Percentiles rank a stretch among this genome's conserved stretches.
Conservation (phyloP, 2,329 filamentous ascomycete genomes). For the Drechmeria coniospora region DNA sequence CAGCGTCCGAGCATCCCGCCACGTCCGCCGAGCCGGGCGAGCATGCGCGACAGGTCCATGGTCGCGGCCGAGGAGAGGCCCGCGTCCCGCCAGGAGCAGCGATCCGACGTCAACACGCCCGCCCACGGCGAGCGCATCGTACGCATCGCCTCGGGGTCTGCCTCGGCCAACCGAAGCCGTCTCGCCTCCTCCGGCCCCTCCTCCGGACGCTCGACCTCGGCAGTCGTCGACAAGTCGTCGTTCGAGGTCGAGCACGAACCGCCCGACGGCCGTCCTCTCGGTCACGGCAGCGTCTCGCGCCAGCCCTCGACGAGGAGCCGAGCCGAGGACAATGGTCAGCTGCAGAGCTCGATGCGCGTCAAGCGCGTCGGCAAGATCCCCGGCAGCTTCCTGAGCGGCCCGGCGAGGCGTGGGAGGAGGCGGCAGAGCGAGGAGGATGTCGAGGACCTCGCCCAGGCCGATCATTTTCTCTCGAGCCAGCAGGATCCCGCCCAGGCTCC, state of each 20-base stretch:
- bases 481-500: slow-evolving; percentile 20
- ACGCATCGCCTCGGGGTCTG: slow-evolving; percentile 36
- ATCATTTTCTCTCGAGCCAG: slow-evolving; percentile 20
- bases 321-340: slow-evolving; percentile 46
- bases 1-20: slow-evolving; percentile 9
- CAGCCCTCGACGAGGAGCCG: slow-evolving; percentile 34
- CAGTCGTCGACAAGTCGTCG: slow-evolving; percentile 16
- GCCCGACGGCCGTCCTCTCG: slow-evolving; percentile 26
- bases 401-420: slow-evolving; percentile 58
- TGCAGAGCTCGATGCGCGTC: slow-evolving; percentile 61
- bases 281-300: slow-evolving; percentile 37
- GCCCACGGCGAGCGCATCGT: slow-evolving; percentile 35
- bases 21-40: slow-evolving; percentile 20
- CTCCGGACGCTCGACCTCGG: slow-evolving; percentile 19
- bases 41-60: slow-evolving; percentile 25
- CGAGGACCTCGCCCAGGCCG: slow-evolving; percentile 27
- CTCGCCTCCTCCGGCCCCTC: slow-evolving; percentile 20
- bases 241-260: slow-evolving; percentile 30
- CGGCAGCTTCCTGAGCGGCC: slow-evolving; percentile 66
- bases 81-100: slow-evolving; percentile 18
- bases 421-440: slow-evolving; percentile 52
- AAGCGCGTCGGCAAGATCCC: slow-evolving; percentile 63
- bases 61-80: slow-evolving; percentile 20
- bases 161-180: slow-evolving; percentile 27
- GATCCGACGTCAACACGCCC: slow-evolving; percentile 36